Base-by-base conservation (phyloP, 1,284 basidiomycete genomes). In the Rhodotorula glutinis region DNA sequence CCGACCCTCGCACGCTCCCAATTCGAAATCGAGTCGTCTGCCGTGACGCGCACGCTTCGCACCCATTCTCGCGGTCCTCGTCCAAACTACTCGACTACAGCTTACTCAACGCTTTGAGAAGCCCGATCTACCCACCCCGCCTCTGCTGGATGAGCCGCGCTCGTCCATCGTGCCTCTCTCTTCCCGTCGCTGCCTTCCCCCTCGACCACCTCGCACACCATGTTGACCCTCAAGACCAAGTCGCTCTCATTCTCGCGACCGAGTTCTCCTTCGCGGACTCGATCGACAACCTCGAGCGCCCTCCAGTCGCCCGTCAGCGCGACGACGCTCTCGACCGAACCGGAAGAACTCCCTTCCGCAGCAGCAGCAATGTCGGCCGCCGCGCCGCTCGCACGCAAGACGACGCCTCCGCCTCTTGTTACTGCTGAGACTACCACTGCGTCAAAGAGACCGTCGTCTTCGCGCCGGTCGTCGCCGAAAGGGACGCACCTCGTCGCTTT, bases 161-260 rank as follows among this genome's bases (percentile, higher is more conserved):
- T 27, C 25, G n/a, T 3, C 43, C 14, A 13, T 9, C 27, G 8
- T 4, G 21, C 27, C 23, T 13, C 4, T 27, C 17, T 4, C 27
- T 30, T 27, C 5, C 23, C n/a, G 11, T 5, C 27, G 17, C 25
- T 43, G 11, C 11, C 10, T 2, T 11, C 14, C 23, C 2, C 29
- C 25, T 10, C n/a, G 16, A 29, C 38, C 40, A 13, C 41, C 7
- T 2, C 17, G 44, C 19, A 5, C 7, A 38, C 33, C 21, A 71
- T 68, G 66, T 57, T 71, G 27, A 53, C 58, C 8, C 61, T 67
- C 62, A 59, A 58, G 25, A 51, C 58, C 14, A 65, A 65, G 53
- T 56, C 55, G 52, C 57, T 70, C 27, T 53, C 43, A 17, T 55
- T 71, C 51, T 71, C 69, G 11, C 66, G 67, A 33, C 58, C 52